A percentile compares a stretch with the other conserved stretches of the same genome.
Evolutionary conservation across 805 yeast genomes (phyloP).

Genomic region (Sugiyamaella qingdaonensis): DNA sequence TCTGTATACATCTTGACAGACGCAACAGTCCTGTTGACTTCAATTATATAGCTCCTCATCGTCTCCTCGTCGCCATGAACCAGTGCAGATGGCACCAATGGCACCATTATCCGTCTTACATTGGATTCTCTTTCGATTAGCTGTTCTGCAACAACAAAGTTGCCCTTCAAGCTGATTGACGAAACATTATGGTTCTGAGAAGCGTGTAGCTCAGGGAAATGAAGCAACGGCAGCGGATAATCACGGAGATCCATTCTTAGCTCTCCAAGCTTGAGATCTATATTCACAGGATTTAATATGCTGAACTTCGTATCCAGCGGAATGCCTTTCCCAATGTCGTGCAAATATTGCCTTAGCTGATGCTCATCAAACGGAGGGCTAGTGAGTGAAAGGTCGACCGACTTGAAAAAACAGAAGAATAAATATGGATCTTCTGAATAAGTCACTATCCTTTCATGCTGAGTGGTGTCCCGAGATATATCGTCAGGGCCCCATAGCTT

Average conservation of each 20-base stretch:
- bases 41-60: conserved; percentile 48
- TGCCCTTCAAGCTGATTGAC: conserved; percentile 49
- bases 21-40: conserved; percentile 71
- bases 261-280: conserved; percentile 57
- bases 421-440: conserved; percentile 49
- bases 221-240: conserved; percentile 77
- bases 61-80: conserved; percentile 28
- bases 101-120: conserved; percentile 57
- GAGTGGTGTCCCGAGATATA: conserved; percentile 36
- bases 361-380: conserved; percentile 50
- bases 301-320: conserved; percentile 70
- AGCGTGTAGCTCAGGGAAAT: conserved; percentile 54
- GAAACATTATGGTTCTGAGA: conserved; percentile 30
- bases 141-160: conserved; percentile 65
- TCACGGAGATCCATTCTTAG: conserved; percentile 71
- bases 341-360: conserved; percentile 56
- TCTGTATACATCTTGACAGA: conserved; percentile 69
- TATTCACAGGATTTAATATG: conserved; percentile 57
- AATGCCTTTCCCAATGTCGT: conserved; percentile 75
- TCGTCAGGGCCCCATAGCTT: conserved; percentile 26
- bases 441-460: conserved; percentile 45
- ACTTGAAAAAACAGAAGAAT: conserved; percentile 47
- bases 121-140: conserved; percentile 48
- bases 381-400: conserved; percentile 45
- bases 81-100: conserved; percentile 45